These are phyloP conservation scores for Penicillium psychrosexuale DNA, from an alignment of 2,329 filamentous ascomycete genomes.

Conservation along the genomic window DNA sequence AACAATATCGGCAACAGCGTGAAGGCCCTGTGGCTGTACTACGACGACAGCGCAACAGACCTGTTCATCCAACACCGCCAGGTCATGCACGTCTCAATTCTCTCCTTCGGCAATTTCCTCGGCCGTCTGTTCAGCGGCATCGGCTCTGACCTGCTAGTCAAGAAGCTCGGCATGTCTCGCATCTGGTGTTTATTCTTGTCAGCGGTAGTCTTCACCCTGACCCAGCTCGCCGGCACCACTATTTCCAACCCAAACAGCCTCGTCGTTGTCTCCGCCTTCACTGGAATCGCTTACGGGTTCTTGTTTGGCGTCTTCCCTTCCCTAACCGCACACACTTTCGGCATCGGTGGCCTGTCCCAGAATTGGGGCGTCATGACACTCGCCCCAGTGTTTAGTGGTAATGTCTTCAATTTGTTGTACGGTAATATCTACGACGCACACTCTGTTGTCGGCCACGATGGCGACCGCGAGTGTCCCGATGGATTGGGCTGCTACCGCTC, in stretches of 20 bases:
- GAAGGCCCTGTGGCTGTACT: conserved; percentile 83
- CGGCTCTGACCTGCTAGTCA: conserved; percentile 86
- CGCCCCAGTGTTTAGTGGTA: conserved; percentile 80
- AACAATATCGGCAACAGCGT: conserved; percentile 95
- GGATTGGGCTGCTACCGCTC: conserved; percentile 76
- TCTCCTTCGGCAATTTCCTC: conserved; percentile 83
- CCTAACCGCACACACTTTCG: conserved; percentile 84
- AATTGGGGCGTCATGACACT: conserved; percentile 97
- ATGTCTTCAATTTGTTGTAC: conserved; percentile 91
- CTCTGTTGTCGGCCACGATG: conserved; percentile 64
- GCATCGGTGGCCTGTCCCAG: conserved; percentile 80
- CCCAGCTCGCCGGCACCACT: conserved; percentile 71
- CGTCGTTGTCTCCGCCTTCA: conserved; percentile 74
- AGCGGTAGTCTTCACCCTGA: conserved; percentile 71
- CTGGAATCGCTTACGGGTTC: conserved; percentile 86
- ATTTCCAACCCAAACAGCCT: conserved; percentile 75
- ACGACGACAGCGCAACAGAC: conserved; percentile 67
- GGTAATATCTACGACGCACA: conserved; percentile 79
- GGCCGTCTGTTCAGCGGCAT: conserved; percentile 80
- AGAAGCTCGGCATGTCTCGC: conserved; percentile 72
- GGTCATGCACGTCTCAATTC: conserved; percentile 86
- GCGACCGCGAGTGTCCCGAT: conserved; percentile 70
- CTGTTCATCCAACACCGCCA: conserved; percentile 77
- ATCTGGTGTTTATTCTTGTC: conserved; percentile 88
- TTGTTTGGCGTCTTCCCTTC: conserved; percentile 93